These are phyloP conservation scores for Leishmania tarentolae DNA, from an alignment of 208 protist species.

Conservation along the genomic window DNA sequence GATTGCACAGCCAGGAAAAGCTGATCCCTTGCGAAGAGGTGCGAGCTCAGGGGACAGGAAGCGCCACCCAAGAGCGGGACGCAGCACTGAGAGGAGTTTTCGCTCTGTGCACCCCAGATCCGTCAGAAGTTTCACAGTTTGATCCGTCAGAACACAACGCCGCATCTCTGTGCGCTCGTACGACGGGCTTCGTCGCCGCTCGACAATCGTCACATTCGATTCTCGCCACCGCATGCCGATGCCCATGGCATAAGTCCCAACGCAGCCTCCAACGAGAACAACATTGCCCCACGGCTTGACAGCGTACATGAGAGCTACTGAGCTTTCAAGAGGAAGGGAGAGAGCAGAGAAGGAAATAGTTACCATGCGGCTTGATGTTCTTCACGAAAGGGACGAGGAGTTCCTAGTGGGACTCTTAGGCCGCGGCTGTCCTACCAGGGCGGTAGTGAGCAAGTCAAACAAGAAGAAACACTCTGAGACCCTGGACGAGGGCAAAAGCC, in stretches of 20 bases:
- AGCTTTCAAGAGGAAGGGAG: constrained; percentile 6
- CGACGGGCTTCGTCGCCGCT: constrained; percentile 45
- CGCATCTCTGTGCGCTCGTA: constrained; percentile 46
- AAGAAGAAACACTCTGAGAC: not conserved
- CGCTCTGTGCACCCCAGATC: constrained; percentile 71
- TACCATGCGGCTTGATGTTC: not conserved
- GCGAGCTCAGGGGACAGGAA: constrained; percentile 54
- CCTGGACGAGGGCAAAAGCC: not conserved
- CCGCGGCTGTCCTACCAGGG: not conserved
- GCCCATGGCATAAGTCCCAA: constrained; percentile 78
- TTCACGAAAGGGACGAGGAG: not conserved
- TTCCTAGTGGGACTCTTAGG: not conserved
- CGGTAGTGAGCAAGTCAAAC: too few relatives aligned
- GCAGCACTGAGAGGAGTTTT: constrained; percentile 50
- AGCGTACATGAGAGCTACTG: constrained; percentile 64
- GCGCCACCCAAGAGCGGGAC: constrained; percentile 60
- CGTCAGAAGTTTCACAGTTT: constrained; percentile 68
- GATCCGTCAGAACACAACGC: constrained; percentile 70
- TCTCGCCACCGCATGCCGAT: constrained; percentile 89
- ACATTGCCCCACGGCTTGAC: constrained; percentile 88
- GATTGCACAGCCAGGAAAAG: constrained; percentile 73
- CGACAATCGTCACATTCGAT: constrained; percentile 70
- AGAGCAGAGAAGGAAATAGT: constrained; percentile 15
- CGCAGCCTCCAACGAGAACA: constrained; percentile 62
- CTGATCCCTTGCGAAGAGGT: constrained; percentile 44